These are phyloP conservation scores for Wickerhamia fluorescens DNA, from an alignment of 805 yeast genomes.

Conservation along the genomic window DNA sequence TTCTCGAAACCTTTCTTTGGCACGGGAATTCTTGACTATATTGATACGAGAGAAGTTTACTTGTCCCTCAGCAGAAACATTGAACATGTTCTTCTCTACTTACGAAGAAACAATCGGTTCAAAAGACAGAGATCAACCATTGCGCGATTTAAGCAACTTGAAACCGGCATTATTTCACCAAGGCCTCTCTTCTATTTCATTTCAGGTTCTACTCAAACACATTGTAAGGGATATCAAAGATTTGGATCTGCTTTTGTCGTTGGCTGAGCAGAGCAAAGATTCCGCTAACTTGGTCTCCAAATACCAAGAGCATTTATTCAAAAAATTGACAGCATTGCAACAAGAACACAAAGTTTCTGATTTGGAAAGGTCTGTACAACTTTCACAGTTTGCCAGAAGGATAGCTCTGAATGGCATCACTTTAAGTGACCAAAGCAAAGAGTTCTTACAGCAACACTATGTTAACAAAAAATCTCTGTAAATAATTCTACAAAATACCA, in stretches of 20 bases:
- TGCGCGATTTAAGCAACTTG: conserved; percentile 16
- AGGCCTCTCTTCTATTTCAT: conserved; percentile 10
- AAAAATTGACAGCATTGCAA: conserved; percentile 10
- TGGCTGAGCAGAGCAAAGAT: conserved; percentile 9
- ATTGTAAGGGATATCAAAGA: conserved; percentile 17
- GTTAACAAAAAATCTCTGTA: no score
- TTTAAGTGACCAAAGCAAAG: no score
- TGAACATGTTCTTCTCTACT: conserved; percentile 13
- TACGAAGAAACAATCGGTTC: conserved; percentile 8
- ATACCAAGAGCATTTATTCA: conserved; percentile 13
- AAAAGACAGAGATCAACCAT: conserved; percentile 6
- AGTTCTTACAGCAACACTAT: no score
- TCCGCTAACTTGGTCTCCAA: conserved; percentile 8
- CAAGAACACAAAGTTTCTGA: conserved; percentile 4
- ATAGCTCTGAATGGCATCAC: no score
- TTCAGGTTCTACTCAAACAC: conserved; percentile 15
- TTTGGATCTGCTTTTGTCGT: conserved; percentile 19
- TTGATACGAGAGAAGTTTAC: conserved; percentile 8
- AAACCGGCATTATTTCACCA: conserved; percentile 24
- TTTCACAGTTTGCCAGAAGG: conserved; percentile 15
- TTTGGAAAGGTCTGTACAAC: conserved; percentile 9
- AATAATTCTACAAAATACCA: no score
- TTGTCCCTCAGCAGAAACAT: conserved; percentile 18
- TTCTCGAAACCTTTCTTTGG: conserved; percentile 10
- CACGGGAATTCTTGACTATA: conserved; percentile 7